Percentiles rank a stretch among this genome's conserved stretches.
Conservation (phyloP, 1,284 basidiomycete species). For the Taiwanofungus camphoratus region DNA sequence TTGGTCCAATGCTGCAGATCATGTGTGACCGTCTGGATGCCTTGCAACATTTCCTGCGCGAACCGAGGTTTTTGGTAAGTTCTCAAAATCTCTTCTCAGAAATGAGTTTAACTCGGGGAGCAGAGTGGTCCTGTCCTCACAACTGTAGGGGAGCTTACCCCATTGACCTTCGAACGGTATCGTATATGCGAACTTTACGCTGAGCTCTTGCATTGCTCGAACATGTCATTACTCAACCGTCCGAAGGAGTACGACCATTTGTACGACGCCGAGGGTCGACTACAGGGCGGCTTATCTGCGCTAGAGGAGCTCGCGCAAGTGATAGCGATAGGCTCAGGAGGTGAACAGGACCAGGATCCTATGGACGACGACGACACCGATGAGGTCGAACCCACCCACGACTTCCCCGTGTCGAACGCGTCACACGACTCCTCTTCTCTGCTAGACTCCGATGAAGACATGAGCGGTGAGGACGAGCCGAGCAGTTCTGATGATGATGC, state of each 20-base stretch:
- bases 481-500: slow-evolving; percentile 68
- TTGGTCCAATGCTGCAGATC: slow-evolving; percentile 79
- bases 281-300: slow-evolving; percentile 76
- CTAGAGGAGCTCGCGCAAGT: slow-evolving; percentile 82
- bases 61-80: slow-evolving; percentile 74
- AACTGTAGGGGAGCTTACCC: slow-evolving; percentile 64
- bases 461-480: slow-evolving; percentile 61
- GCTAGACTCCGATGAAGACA: slow-evolving; percentile 71
- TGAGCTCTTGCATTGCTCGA: slow-evolving; percentile 95
- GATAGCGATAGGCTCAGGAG: slow-evolving; percentile 56
- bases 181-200: slow-evolving; percentile 98
- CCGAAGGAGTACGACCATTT: slow-evolving; percentile 57
- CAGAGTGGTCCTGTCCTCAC: slow-evolving; percentile 66
- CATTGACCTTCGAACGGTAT: slow-evolving; percentile 93
- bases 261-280: slow-evolving; percentile 69
- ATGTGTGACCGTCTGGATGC: slow-evolving; percentile 68
- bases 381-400: slow-evolving; percentile 61
- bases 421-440: slow-evolving; percentile 48
- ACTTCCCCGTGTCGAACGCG: slow-evolving; percentile 65
- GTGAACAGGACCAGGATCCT: slow-evolving; percentile 47
- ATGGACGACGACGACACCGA: slow-evolving; percentile 57
- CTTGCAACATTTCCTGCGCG: slow-evolving; percentile 67
- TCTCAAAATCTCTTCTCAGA: slow-evolving; percentile 3
- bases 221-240: slow-evolving; percentile 95
- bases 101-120: too few relatives aligned